These are phyloP conservation scores for Wallacemonas rigidus DNA, from an alignment of 208 protist species.

Conservation along the genomic window DNA sequence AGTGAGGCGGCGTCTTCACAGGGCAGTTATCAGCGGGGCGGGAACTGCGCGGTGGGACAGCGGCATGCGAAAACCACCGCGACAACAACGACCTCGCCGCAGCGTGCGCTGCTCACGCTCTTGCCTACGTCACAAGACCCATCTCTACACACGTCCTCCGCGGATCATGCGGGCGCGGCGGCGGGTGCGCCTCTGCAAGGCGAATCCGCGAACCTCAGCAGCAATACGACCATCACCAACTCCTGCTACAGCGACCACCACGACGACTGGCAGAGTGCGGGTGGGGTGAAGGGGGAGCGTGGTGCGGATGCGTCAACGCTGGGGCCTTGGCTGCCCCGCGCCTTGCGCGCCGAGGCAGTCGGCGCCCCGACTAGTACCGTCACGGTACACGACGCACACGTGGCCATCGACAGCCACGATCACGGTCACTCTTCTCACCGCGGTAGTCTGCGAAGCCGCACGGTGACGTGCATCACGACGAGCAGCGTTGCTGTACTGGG, in stretches of 20 bases:
- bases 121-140: background rate
- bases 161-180: background rate
- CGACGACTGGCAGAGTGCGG: background rate
- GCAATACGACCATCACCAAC: conserved; percentile 11
- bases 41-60: too few relatives aligned
- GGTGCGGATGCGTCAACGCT: background rate
- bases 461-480: conserved; percentile 47
- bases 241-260: background rate
- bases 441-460: conserved; percentile 13
- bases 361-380: too few relatives aligned
- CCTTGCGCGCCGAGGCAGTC: too few relatives aligned
- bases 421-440: background rate
- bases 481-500: conserved; percentile 39
- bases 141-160: background rate
- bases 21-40: background rate
- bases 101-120: conserved; percentile 8
- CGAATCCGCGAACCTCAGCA: background rate
- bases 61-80: background rate
- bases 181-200: too few relatives aligned
- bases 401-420: background rate
- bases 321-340: too few relatives aligned
- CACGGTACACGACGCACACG: background rate
- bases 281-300: background rate
- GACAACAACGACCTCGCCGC: background rate
- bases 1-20: conserved; percentile 10